Evolutionary conservation across 768 basidiomycete species (phyloP).

Genomic region (Pleurotus cornucopiae): DNA sequence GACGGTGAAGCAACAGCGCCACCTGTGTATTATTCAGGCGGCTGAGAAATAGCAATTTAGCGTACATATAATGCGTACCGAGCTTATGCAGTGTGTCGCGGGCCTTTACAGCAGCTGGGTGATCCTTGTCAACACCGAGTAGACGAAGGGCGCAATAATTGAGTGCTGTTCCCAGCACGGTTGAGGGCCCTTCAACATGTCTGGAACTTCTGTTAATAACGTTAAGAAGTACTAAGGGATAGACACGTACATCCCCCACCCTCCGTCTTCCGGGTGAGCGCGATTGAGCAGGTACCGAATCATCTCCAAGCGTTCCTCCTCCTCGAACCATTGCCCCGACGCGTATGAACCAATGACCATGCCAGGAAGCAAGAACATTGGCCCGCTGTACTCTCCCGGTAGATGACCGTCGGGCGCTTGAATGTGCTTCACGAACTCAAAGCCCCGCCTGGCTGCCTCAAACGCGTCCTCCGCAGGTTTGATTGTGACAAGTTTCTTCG

Average conservation of each 20-base stretch:
- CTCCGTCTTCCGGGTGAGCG: conserved; percentile 78
- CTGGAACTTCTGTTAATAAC: conserved; percentile 33
- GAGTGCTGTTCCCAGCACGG: conserved; percentile 90
- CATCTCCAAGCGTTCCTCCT: conserved; percentile 84
- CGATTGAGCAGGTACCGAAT: conserved; percentile 88
- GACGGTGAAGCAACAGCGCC: conserved; percentile 75
- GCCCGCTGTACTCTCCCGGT: conserved; percentile 92
- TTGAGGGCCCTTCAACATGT: conserved; percentile 90
- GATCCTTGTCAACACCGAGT: conserved; percentile 80
- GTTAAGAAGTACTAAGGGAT: background rate
- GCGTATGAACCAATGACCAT: conserved; percentile 96
- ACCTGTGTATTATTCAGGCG: conserved; percentile 36
- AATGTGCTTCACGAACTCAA: conserved; percentile 82
- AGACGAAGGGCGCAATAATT: conserved; percentile 88
- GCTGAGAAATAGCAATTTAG: background rate
- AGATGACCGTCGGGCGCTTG: conserved; percentile 93
- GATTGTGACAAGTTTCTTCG: conserved; percentile 53
- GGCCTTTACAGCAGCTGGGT: conserved; percentile 80
- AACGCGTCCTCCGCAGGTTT: conserved; percentile 53
- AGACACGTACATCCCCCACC: conserved; percentile 88
- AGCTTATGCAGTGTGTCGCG: conserved; percentile 79
- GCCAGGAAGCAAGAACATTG: conserved; percentile 82
- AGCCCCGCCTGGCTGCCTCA: conserved; percentile 84
- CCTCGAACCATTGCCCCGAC: conserved; percentile 71
- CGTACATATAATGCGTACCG: conserved; percentile 37